Evolutionary conservation across 1,284 basidiomycete species (phyloP), one percentile per base, ranked within the genome.

Genomic region (Ganoderma lingzhi): DNA sequence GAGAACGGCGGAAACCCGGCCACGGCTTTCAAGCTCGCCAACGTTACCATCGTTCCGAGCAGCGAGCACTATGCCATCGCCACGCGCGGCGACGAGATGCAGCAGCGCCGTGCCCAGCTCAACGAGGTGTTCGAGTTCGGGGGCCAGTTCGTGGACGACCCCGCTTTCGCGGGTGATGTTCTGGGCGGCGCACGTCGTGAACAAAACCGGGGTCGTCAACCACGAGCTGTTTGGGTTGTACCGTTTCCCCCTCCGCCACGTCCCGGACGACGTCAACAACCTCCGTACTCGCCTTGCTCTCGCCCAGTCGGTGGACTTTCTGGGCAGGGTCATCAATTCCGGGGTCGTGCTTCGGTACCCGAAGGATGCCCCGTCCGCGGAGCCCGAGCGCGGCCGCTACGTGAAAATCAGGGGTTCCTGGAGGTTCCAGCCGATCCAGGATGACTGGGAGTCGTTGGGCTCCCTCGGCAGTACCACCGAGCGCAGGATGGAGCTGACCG

Each of bases 221-320:
- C 48, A 51, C 48, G 48, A 51, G 48, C 10, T 28, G 9, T 28
- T 51, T 10, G 48, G 23, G 48, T 10, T 51, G 9, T 14, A 51
- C 30, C 55, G 15, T 8, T 17, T 30, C 30, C 19, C 30, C 2
- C 55, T 56, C 30, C 32, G 32, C 2, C 55, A 56, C 17, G 55
- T 30, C 17, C 30, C 30, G 5, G 30, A 56, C 14, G 28, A 35
- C 30, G n/a, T 19, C 30, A 56, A 35, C 15, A 6, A 56, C 30
- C 23, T 23, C n/a, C 48, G 48, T 2, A 39, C 56, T 8, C 35
- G 35, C 56, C 56, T 19, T 59, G 56, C 56, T 39, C 19, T 59
- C 35, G 35, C 35, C 3, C 56, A 59, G 56, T 59, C 56, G 15
- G 35, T 59, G n/a, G 56, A 59, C 35, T 59, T 59, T 35, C 17